Base-by-base conservation (phyloP, 1,284 basidiomycete species). In the Pseudozyma sp. region DNA sequence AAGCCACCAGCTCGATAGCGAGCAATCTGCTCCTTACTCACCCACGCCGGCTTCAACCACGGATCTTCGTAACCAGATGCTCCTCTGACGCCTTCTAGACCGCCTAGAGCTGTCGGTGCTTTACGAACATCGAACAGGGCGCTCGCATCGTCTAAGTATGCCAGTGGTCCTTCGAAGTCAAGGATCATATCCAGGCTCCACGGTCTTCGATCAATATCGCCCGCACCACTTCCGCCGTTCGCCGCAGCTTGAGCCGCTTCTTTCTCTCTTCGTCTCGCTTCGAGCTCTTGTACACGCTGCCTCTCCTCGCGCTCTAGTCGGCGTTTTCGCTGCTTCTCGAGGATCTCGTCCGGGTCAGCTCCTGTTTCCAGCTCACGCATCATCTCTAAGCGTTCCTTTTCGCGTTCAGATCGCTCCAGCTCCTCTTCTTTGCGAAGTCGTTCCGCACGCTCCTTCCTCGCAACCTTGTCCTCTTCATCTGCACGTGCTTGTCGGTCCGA, bases 101-200 rank as follows among this genome's bases (percentile, higher is more conserved):
- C 74, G 11, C 79, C 78, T 1, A 79, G 42, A 1, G 66, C 68
- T 1, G 69, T 61, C 1, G 80, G 77, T 21, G 77, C 71, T 35
- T 58, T 72, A n/a, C 74, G 72, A 16, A 74, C 70, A 0, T 74
- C 55, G 31, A 74, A 77, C 12, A 81, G 58, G 7, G 39, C 56
- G 16, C 69, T 48, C 9, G 75, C 79, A 35, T 83, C 81, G 40
- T 79, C 71, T 13, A 83, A 44, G 16, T 67, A 69, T 5, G 83
- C 82, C 49, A 83, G 48, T 4, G 83, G 76, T 0, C 82, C 83
- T 35, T 62, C 65, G 55, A 79, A 84, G 66, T 83, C 80, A 18
- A 68, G 64, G 19, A 80, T 21, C 72, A 77, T 81, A 36, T 79
- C 77, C 16, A 76, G n/a, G n/a, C 44, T 65, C 68, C 67, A 81